phyloP scores from a whole-genome alignment of 1,139 yeast species.

The Hyphopichia wangnamkhiaoensis region DNA sequence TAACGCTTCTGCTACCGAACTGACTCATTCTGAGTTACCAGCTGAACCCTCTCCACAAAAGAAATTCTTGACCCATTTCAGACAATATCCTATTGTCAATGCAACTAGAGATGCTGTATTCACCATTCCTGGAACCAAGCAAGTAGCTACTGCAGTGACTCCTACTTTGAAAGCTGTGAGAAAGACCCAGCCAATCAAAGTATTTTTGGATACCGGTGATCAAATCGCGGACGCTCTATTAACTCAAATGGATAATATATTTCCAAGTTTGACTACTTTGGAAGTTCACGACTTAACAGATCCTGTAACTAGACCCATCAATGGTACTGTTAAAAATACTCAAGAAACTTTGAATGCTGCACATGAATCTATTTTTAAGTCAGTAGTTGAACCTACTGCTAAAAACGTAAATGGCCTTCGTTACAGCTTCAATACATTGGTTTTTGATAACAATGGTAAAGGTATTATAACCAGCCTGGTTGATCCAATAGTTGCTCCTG shows the following conservation, averaged over 20 bases:
- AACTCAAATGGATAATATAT: slow-evolving; percentile 32
- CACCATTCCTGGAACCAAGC: slow-evolving; percentile 21
- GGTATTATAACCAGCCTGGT: slow-evolving; percentile 59
- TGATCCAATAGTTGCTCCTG: slow-evolving; percentile 64
- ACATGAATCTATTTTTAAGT: slow-evolving; percentile 17
- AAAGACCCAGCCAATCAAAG: slow-evolving; percentile 26
- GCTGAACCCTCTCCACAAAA: slow-evolving; percentile 10
- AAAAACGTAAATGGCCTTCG: slow-evolving; percentile 39
- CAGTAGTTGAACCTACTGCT: slow-evolving; percentile 47
- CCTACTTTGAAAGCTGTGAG: slow-evolving; percentile 20
- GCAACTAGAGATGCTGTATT: slow-evolving; percentile 18
- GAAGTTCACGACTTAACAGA: slow-evolving; percentile 42
- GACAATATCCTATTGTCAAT: slow-evolving; percentile 25
- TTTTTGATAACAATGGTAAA: slow-evolving; percentile 60
- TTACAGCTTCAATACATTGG: slow-evolving; percentile 33
- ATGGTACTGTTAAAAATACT: slow-evolving; percentile 31
- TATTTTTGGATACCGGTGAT: slow-evolving; percentile 28
- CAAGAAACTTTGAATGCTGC: slow-evolving; percentile 30
- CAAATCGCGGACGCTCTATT: slow-evolving; percentile 33
- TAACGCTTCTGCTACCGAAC: slow-evolving; percentile 3
- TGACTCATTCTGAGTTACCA: neutral
- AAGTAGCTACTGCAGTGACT: slow-evolving; percentile 12
- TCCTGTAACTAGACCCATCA: slow-evolving; percentile 45
- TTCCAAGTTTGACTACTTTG: slow-evolving; percentile 38
- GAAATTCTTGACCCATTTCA: slow-evolving; percentile 19